A percentile compares a stretch with the other conserved stretches of the same genome.
These are phyloP conservation scores for Omphalotus guepiniiformis DNA, from an alignment of 768 basidiomycete species.

Conservation along the genomic window DNA sequence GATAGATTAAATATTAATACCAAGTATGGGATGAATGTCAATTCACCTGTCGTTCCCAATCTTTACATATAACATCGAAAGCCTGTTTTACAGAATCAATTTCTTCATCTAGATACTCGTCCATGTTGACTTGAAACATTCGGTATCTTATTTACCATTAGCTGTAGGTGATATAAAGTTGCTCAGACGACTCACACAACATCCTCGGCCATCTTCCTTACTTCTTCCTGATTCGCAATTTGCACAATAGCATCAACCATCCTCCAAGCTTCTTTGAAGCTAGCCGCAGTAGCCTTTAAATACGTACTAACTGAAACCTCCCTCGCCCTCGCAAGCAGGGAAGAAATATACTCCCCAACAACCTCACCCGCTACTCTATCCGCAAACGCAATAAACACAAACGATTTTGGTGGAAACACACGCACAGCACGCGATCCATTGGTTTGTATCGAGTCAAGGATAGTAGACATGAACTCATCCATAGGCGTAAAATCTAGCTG, in stretches of 20 bases:
- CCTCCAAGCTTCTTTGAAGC: slow-evolving; percentile 83
- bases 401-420: slow-evolving; percentile 79
- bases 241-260: slow-evolving; percentile 75
- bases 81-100: slow-evolving; percentile 72
- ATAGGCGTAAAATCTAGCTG: slow-evolving; percentile 86
- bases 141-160: slow-evolving; percentile 53
- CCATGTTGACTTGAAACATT: slow-evolving; percentile 97
- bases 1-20: background rate
- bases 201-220: slow-evolving; percentile 65
- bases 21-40: slow-evolving; percentile 2
- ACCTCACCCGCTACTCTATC: slow-evolving; percentile 86
- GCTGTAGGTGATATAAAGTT: background rate
- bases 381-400: slow-evolving; percentile 76
- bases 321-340: slow-evolving; percentile 73
- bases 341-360: slow-evolving; percentile 82
- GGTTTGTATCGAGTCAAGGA: slow-evolving; percentile 59
- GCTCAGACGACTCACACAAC: slow-evolving; percentile 58
- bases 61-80: slow-evolving; percentile 70
- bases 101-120: slow-evolving; percentile 96
- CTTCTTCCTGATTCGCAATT: slow-evolving; percentile 41
- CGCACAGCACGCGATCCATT: slow-evolving; percentile 80
- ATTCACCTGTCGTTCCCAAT: slow-evolving; percentile 75
- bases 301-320: slow-evolving; percentile 68
- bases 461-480: slow-evolving; percentile 80
- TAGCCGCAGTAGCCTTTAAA: slow-evolving; percentile 83